A percentile compares a stretch with the other conserved stretches of the same genome.
These are phyloP conservation scores for Puccinia sorghi DNA, from an alignment of 1,284 basidiomycete genomes.

Conservation along the genomic window DNA sequence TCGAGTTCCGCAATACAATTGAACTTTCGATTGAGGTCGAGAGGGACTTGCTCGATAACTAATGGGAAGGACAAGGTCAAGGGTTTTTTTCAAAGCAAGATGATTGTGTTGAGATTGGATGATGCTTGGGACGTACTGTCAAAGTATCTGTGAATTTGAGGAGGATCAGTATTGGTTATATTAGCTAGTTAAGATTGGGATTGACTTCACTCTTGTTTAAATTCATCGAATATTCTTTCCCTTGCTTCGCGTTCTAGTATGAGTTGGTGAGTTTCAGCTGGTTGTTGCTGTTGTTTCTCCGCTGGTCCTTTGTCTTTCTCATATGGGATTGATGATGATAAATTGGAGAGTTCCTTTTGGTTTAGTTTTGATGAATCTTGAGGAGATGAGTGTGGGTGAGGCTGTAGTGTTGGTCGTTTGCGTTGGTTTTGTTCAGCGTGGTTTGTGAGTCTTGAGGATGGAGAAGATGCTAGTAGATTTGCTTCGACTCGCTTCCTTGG, in stretches of 20 bases:
- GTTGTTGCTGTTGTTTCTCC: not conserved
- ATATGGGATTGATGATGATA: not conserved
- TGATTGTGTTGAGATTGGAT: too few relatives aligned
- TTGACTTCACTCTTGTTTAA: slow-evolving; percentile 28
- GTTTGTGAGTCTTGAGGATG: not conserved
- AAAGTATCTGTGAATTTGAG: slow-evolving; percentile 31
- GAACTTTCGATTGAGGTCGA: slow-evolving; percentile 36
- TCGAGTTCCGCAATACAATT: slow-evolving; percentile 41
- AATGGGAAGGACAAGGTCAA: slow-evolving; percentile 9
- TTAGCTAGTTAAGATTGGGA: not conserved
- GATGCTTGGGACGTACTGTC: slow-evolving; percentile 23
- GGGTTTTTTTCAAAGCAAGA: not conserved
- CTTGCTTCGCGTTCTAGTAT: slow-evolving; percentile 31
- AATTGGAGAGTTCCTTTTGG: not conserved
- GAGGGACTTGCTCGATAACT: slow-evolving; percentile 47
- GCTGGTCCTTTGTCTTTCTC: not conserved
- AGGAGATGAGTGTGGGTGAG: not conserved
- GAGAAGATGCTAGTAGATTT: not conserved
- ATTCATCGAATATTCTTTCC: slow-evolving; percentile 37
- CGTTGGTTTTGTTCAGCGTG: not conserved
- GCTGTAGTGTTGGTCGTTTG: slow-evolving; percentile 2
- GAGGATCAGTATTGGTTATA: not conserved
- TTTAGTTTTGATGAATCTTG: not conserved
- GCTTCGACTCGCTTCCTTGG: slow-evolving; percentile 1
- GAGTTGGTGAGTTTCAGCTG: not conserved